Conservation (phyloP, 345 rosid species). For the Brassica cretica region DNA sequence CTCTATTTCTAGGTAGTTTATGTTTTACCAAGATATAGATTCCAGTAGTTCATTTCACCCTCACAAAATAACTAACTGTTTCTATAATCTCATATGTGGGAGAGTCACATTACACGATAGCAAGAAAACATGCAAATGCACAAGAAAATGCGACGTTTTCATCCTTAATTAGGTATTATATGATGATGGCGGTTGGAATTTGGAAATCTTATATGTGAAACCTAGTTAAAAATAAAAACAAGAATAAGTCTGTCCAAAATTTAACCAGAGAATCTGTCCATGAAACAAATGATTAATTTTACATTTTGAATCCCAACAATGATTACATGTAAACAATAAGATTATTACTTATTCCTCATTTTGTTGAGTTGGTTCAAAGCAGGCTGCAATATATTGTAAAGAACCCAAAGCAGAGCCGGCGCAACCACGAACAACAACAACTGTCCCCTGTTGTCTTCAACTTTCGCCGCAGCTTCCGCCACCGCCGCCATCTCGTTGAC, state of each 20-base stretch:
- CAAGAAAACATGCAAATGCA: not conserved
- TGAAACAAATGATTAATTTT: constrained; percentile 34
- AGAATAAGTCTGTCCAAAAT: constrained; percentile 23
- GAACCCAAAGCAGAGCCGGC: constrained; percentile 93
- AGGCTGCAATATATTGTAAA: constrained; percentile 91
- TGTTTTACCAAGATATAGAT: not conserved
- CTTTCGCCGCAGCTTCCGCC: constrained; percentile 43
- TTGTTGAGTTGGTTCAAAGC: constrained; percentile 91
- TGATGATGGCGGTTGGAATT: not conserved
- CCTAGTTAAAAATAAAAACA: not conserved
- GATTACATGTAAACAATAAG: not conserved
- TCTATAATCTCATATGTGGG: not conserved
- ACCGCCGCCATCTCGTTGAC: constrained; percentile 25
- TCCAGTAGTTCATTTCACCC: not conserved
- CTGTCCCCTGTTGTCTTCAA: constrained; percentile 73
- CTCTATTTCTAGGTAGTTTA: not conserved
- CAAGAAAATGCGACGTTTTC: not conserved
- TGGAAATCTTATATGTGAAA: not conserved
- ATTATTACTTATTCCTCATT: constrained; percentile 62
- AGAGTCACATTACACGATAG: not conserved
- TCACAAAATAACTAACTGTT: not conserved
- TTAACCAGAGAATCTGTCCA: constrained; percentile 34
- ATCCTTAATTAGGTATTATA: not conserved
- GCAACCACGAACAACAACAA: constrained; percentile 78
- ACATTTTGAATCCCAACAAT: constrained; percentile 33